Percentiles rank a stretch among this genome's conserved stretches.
These are phyloP conservation scores for Starmera caribaea DNA, from an alignment of 805 yeast species.

Conservation along the genomic window DNA sequence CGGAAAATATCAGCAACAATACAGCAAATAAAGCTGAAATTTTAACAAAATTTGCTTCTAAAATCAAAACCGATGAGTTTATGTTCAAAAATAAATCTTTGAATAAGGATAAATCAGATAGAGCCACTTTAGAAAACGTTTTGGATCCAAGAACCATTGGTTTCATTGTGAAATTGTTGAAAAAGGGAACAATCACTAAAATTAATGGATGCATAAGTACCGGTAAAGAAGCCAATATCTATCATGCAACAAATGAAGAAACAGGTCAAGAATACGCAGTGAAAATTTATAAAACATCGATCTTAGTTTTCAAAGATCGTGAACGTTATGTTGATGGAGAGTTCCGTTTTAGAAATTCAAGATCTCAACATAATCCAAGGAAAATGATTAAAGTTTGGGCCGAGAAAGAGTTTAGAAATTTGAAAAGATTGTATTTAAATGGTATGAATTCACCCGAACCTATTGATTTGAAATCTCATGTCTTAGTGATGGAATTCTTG, in stretches of 20 bases:
- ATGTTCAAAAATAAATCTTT: constrained; percentile 46
- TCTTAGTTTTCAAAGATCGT: constrained; percentile 92
- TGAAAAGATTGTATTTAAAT: constrained; percentile 66
- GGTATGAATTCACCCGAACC: constrained; percentile 97
- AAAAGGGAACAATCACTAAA: constrained; percentile 72
- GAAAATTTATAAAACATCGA: constrained; percentile 92
- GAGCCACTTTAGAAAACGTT: constrained; percentile 97
- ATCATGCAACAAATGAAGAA: constrained; percentile 52
- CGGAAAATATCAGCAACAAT: constrained; percentile 1
- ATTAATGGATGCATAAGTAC: constrained; percentile 93
- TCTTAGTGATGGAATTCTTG: constrained; percentile 88
- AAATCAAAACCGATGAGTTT: constrained; percentile 54
- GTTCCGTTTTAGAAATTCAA: constrained; percentile 78
- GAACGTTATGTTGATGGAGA: constrained; percentile 96
- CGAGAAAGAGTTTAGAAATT: constrained; percentile 90
- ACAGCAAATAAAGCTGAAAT: constrained; percentile 34
- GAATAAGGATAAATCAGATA: constrained; percentile 74
- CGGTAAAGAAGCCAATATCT: constrained; percentile 98
- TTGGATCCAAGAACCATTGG: constrained; percentile 88
- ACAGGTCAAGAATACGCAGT: constrained; percentile 63
- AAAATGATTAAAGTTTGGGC: constrained; percentile 99
- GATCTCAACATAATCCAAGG: constrained; percentile 85
- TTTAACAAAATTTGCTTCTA: constrained; percentile 52
- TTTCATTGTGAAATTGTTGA: constrained; percentile 72
- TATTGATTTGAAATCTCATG: constrained; percentile 78